Evolutionary conservation across 129 eudicot genomes (phyloP).

Genomic region (Escallonia rubra): DNA sequence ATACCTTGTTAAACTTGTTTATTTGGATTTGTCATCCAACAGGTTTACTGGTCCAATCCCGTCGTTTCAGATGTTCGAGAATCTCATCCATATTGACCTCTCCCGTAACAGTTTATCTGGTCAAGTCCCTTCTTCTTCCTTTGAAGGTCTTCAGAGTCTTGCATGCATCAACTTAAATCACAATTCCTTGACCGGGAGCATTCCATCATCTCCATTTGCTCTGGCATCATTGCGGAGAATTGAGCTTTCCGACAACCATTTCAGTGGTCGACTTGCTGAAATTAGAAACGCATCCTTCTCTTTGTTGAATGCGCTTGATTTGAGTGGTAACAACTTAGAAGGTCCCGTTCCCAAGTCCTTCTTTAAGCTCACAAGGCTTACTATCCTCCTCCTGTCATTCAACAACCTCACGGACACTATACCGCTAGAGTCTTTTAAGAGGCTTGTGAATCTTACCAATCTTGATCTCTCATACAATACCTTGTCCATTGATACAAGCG

Average conservation of each 20-base stretch:
- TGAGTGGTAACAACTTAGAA: conserved; percentile 41
- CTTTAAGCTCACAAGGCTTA: conserved; percentile 39
- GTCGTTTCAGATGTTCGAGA: conserved; percentile 29
- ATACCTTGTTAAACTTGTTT: conserved; percentile 29
- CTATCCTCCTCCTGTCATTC: conserved; percentile 37
- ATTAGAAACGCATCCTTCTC: conserved; percentile 9
- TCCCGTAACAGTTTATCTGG: conserved; percentile 28
- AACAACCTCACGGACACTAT: conserved; percentile 46
- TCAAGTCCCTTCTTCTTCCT: conserved; percentile 24
- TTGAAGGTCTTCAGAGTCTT: conserved; percentile 39
- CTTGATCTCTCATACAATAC: conserved; percentile 68
- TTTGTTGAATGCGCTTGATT: conserved; percentile 36
- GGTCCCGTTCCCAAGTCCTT: conserved; percentile 49
- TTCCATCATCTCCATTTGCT: conserved; percentile 39
- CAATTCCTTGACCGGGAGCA: conserved; percentile 32
- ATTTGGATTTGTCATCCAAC: conserved; percentile 45
- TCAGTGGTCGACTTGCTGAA: conserved; percentile 30
- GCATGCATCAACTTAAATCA: conserved; percentile 24
- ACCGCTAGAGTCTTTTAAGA: conserved; percentile 20
- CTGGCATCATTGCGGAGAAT: conserved; percentile 33
- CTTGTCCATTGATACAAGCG: conserved; percentile 25
- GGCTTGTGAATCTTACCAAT: conserved; percentile 33
- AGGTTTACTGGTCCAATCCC: conserved; percentile 47
- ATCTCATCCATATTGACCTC: conserved; percentile 21
- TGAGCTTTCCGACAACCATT: conserved; percentile 33